Evolutionary conservation across 1,284 basidiomycete genomes (phyloP).

Genomic region (Phellopilus nigrolimitatus): DNA sequence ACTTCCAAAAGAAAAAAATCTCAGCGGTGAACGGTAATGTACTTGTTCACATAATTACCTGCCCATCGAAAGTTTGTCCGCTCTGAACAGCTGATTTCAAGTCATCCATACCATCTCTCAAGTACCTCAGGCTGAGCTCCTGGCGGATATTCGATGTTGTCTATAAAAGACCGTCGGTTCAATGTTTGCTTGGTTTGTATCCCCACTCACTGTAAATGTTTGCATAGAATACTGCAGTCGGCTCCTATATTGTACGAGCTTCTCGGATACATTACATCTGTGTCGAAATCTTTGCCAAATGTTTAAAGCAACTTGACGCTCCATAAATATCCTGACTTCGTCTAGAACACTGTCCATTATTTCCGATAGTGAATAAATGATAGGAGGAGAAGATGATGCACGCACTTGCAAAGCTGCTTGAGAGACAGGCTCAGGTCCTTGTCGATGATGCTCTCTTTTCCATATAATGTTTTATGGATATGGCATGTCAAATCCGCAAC

Average conservation of each 20-base stretch:
- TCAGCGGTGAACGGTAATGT: background rate
- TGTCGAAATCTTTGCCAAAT: background rate
- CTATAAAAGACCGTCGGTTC: background rate
- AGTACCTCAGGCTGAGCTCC: background rate
- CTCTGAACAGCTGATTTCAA: background rate
- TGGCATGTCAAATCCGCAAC: slow-evolving; percentile 3
- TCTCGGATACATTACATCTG: background rate
- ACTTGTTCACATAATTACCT: background rate
- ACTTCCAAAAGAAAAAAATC: background rate
- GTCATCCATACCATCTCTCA: slow-evolving; percentile 7
- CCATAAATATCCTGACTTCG: slow-evolving; percentile 6
- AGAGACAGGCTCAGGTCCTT: slow-evolving; percentile 8
- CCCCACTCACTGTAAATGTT: slow-evolving; percentile 1
- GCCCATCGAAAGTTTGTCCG: background rate
- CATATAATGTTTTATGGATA: slow-evolving; percentile 3
- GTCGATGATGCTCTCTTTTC: slow-evolving; percentile 11
- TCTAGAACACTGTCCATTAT: background rate
- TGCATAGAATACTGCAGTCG: slow-evolving; percentile 6
- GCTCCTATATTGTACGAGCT: background rate
- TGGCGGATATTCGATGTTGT: slow-evolving; percentile 4
- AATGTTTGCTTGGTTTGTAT: background rate
- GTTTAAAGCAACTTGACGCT: background rate
- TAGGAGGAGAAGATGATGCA: background rate
- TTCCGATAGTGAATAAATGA: background rate
- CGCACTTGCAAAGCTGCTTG: slow-evolving; percentile 4